Conservation (phyloP, 1,284 basidiomycete species). For the Pseudomicrostroma phylloplanum region DNA sequence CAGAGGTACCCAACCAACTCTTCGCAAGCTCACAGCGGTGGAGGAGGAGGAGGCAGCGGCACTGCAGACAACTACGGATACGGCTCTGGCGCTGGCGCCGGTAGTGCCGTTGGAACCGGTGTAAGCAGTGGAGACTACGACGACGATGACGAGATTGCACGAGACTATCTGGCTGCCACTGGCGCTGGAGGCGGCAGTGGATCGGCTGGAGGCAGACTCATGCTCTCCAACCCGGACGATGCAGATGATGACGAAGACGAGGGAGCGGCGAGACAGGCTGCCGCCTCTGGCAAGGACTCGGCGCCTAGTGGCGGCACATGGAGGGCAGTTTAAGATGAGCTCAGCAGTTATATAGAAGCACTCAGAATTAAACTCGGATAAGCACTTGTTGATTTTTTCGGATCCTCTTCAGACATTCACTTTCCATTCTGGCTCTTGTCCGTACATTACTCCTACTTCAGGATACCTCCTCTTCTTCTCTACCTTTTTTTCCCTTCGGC, state of each 20-base stretch:
- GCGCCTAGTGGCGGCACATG: constrained; percentile 3
- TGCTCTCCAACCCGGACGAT: constrained; percentile 6
- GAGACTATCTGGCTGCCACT: background rate
- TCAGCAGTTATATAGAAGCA: background rate
- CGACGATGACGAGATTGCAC: background rate
- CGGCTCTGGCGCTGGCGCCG: constrained; percentile 2
- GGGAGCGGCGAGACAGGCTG: background rate
- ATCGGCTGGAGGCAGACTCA: background rate
- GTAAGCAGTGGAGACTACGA: background rate
- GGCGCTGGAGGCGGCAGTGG: constrained; percentile 1
- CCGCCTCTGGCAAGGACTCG: background rate
- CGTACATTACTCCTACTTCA: background rate
- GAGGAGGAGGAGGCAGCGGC: background rate
- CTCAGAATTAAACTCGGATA: too few species aligned
- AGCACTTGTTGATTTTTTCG: background rate
- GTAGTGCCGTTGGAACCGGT: background rate
- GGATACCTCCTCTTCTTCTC: too few species aligned
- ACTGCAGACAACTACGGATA: background rate
- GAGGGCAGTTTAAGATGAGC: constrained; percentile 1
- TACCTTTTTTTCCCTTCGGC: too few species aligned
- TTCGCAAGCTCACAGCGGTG: background rate
- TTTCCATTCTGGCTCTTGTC: background rate
- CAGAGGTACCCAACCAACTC: background rate
- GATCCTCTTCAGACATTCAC: background rate
- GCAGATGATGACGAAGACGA: constrained; percentile 1